Conservation (phyloP, 805 yeast genomes). For the Clavispora vitiphila region DNA sequence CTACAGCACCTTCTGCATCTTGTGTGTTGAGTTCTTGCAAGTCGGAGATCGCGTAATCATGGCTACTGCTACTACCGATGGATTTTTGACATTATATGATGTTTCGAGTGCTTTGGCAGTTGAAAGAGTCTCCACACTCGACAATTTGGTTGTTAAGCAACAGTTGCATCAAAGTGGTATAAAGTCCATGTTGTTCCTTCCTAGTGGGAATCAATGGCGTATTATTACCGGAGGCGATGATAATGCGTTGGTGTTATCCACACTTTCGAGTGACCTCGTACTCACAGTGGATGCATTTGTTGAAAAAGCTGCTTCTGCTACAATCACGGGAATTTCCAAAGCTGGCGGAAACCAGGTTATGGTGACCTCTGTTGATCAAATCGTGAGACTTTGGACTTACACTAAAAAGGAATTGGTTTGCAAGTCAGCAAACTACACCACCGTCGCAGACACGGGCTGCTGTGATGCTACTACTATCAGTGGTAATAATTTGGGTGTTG, state of each 20-base stretch:
- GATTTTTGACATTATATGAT: constrained; percentile 62
- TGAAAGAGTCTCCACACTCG: constrained; percentile 12
- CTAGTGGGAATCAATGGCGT: constrained; percentile 12
- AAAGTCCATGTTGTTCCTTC: constrained; percentile 47
- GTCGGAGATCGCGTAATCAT: constrained; percentile 28
- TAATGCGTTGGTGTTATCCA: constrained; percentile 49
- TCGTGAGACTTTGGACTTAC: constrained; percentile 59
- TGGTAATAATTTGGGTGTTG: constrained; percentile 32
- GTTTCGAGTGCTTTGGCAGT: constrained; percentile 23
- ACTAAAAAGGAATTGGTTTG: constrained; percentile 20
- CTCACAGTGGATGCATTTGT: constrained; percentile 31
- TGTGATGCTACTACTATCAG: constrained; percentile 35
- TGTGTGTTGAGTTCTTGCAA: constrained; percentile 50
- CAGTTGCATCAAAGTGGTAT: constrained; percentile 83
- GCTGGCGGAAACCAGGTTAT: constrained; percentile 25
- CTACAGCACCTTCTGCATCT: constrained; percentile 74
- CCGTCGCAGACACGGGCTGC: constrained; percentile 90
- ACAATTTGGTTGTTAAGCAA: constrained; percentile 33
- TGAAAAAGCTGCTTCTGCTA: constrained; percentile 74
- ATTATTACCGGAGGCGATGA: constrained; percentile 91
- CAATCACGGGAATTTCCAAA: constrained; percentile 62
- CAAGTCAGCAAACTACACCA: constrained; percentile 52
- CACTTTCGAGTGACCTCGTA: constrained; percentile 11
- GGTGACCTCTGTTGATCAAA: constrained; percentile 82
- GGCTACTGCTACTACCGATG: constrained; percentile 77